Base-by-base conservation (phyloP, 768 basidiomycete genomes). In the Lactarius sp. region DNA sequence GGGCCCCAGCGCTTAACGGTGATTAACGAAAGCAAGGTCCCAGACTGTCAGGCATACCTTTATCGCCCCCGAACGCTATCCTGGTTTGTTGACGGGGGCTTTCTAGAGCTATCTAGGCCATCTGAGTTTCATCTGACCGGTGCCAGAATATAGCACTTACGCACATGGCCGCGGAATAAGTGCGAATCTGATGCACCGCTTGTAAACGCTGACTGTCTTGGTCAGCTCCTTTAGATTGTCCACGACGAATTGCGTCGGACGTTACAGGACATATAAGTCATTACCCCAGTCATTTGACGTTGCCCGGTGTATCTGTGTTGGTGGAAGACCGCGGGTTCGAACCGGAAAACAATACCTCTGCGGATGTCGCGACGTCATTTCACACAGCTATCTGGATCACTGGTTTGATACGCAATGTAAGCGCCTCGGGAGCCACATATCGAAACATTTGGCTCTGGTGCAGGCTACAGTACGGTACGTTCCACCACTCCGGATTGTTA, bases 11-110 rank as follows among this genome's bases (percentile, higher is more conserved):
- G 62, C 58, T 22, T 55, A 34, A 44, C 42, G n/a, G 49, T 46
- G 13, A 20, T 51, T 39, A 55, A 64, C 34, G 12, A 27, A 53
- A 53, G 22, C 8, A 33, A 20, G 16, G 49, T 33, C 37, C 20
- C 14, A 4, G 16, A n/a, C 44, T 8, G 16, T 7, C n/a, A 8
- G 2, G 27, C 6, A 37, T 33, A 33, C 54, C 18, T 55, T 47
- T 2, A 33, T 16, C 22, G 16, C 8, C 27, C n/a, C 6, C 34
- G 6, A 41, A 53, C 6, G 18, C 20, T n/a, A 13, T 6, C 36
- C 61, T 16, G 14, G 31, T n/a, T 31, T 49, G 22, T 50, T 64
- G 62, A 42, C 55, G 52, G 58, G 14, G 16, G 52, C 51, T 20
- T 37, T 27, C 12, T 64, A 42, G 1, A 13, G 20, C 52, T 20